These are phyloP conservation scores for Kluyveromyces nonfermentans DNA, from an alignment of 805 yeast species.

Conservation along the genomic window DNA sequence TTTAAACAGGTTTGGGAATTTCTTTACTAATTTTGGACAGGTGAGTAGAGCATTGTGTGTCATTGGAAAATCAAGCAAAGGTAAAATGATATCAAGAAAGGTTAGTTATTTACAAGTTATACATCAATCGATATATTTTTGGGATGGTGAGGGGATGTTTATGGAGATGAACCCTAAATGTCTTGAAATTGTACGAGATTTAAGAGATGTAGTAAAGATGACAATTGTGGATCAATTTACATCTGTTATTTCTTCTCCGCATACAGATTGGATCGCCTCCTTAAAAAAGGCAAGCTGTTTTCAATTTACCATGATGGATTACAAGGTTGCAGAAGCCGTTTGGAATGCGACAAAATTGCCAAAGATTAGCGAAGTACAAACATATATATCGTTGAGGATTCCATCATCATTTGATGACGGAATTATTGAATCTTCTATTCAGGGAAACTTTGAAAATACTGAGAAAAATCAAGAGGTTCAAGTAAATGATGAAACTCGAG, in stretches of 20 bases:
- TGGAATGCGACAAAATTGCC: constrained; percentile 8
- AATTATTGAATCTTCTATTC: constrained; percentile 2
- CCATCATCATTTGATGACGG: constrained; percentile 6
- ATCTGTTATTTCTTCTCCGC: constrained; percentile 2
- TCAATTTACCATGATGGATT: neutral
- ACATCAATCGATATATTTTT: constrained; percentile 10
- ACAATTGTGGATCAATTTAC: neutral
- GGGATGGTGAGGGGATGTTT: constrained; percentile 11
- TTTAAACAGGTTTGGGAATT: constrained; percentile 6
- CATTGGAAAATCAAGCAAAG: neutral
- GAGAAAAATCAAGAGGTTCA: constrained; percentile 7
- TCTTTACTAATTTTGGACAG: constrained; percentile 3
- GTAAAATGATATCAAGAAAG: neutral
- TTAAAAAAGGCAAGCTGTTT: neutral
- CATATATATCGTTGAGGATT: constrained; percentile 18
- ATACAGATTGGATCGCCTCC: neutral
- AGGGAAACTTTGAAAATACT: constrained; percentile 2
- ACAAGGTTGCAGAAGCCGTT: neutral
- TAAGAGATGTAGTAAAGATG: constrained; percentile 10
- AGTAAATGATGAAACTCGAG: constrained; percentile 5
- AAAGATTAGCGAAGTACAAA: constrained; percentile 28
- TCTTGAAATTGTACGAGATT: constrained; percentile 7
- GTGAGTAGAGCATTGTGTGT: neutral
- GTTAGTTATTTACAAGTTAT: constrained; percentile 9
- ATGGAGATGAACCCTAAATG: constrained; percentile 11